Evolutionary conservation across 2,329 filamentous ascomycete genomes (phyloP).

Genomic region (Aspergillus transmontanensis): DNA sequence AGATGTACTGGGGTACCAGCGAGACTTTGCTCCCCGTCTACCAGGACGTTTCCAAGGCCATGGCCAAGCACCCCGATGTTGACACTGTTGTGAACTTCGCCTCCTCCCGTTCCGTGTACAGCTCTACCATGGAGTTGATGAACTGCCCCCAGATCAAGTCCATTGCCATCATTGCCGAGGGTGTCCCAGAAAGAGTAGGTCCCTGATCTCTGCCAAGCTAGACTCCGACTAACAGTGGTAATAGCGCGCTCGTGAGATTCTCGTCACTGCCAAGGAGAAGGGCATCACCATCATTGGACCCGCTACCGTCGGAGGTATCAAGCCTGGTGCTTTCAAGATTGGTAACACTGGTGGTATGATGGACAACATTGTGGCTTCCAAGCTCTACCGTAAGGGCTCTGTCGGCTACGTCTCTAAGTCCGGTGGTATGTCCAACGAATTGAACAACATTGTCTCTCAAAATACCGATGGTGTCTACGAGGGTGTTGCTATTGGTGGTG

Average conservation of each 20-base stretch:
- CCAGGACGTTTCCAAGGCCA: slow-evolving; percentile 88
- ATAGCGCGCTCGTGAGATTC: slow-evolving; percentile 94
- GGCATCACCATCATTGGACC: slow-evolving; percentile 98
- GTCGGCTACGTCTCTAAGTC: slow-evolving; percentile 99
- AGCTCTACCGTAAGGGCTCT: slow-evolving; percentile 98
- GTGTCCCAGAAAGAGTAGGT: slow-evolving; percentile 91
- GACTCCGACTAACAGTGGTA: slow-evolving; percentile 11
- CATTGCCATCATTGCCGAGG: slow-evolving; percentile 99
- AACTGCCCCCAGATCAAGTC: slow-evolving; percentile 95
- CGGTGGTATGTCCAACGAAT: slow-evolving; percentile 99
- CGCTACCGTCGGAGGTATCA: slow-evolving; percentile 98
- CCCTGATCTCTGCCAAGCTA: neutral
- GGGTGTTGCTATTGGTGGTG: slow-evolving; percentile 98
- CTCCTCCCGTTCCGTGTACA: slow-evolving; percentile 97
- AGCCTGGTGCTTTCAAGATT: slow-evolving; percentile 99
- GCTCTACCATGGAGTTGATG: slow-evolving; percentile 98
- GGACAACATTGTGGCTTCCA: slow-evolving; percentile 99
- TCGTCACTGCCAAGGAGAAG: slow-evolving; percentile 96
- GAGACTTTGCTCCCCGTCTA: slow-evolving; percentile 98
- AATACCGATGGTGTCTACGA: slow-evolving; percentile 98
- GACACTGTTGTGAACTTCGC: slow-evolving; percentile 99
- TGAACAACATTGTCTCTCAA: slow-evolving; percentile 99
- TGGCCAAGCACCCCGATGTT: slow-evolving; percentile 94
- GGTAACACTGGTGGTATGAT: slow-evolving; percentile 99
- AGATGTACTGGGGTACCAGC: slow-evolving; percentile 99